These are phyloP conservation scores for Actinomortierella wolfii DNA, from an alignment of 371 early-diverging fungal species.

Conservation along the genomic window DNA sequence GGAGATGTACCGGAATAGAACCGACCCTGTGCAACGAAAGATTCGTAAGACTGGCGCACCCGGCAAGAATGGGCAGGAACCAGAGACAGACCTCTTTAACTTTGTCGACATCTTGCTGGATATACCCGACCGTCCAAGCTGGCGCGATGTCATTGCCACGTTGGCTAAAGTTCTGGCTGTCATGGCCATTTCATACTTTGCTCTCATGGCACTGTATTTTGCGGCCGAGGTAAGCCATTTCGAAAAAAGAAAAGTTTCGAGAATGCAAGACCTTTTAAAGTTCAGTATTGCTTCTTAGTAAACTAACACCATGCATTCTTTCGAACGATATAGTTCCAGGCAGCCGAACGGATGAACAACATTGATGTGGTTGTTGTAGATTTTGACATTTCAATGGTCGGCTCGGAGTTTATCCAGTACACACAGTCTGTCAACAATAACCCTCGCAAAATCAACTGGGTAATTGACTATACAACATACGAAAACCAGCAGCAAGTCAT, in stretches of 20 bases:
- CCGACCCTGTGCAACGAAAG: too few species aligned
- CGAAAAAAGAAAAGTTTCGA: too few species aligned
- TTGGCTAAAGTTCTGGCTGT: constrained; percentile 16
- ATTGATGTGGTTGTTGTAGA: constrained; percentile 34
- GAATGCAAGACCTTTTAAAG: too few species aligned
- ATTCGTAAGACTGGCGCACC: constrained; percentile 28
- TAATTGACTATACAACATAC: constrained; percentile 15
- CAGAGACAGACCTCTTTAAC: constrained; percentile 36
- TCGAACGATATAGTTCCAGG: constrained; percentile 12
- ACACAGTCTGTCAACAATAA: constrained; percentile 13
- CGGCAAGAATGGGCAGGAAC: constrained; percentile 28
- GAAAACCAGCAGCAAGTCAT: constrained; percentile 8
- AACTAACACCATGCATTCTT: background rate
- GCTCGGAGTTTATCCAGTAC: constrained; percentile 25
- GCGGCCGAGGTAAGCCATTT: constrained; percentile 30
- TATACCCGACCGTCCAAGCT: constrained; percentile 17
- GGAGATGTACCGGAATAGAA: too few species aligned
- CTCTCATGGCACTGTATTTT: constrained; percentile 36
- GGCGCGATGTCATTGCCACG: constrained; percentile 8
- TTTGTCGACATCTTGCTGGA: constrained; percentile 28
- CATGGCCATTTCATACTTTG: constrained; percentile 29
- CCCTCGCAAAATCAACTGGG: constrained; percentile 26
- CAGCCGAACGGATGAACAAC: constrained; percentile 12
- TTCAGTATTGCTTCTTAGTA: too few species aligned
- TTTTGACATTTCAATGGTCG: constrained; percentile 38